Evolutionary conservation across 768 basidiomycete species (phyloP), one percentile per base, ranked within the genome.

Genomic region (Trametes villosa): DNA sequence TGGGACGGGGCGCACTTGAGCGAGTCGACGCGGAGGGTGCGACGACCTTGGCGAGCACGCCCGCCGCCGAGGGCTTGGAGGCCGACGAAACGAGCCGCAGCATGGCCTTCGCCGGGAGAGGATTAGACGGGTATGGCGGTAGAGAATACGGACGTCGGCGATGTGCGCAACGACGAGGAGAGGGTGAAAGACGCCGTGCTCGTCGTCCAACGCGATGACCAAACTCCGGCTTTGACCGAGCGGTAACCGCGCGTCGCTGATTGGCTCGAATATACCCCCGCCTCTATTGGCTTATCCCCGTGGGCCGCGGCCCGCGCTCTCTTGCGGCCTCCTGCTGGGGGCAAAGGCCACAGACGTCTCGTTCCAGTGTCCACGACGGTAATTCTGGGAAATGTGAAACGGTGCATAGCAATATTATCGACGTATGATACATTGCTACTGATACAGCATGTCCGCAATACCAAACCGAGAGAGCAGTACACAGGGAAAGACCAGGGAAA

Each of bases 31-130:
- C 57, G 53, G 77, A 77, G 64, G 67, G 33, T 33, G 75, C 76
- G 63, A 77, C 79, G 67, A 82, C 83, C 73, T 84, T 87, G 74
- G 86, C 86, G 80, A 91, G 82, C 77, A 84, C 79, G 68, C 88
- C 86, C 79, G 83, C 79, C 65, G 86, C 82, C 63, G 86, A 75
- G 61, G 88, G 71, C 62, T 68, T 68, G 46, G 74, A 71, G 62
- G 83, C 74, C 83, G 82, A 74, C 80, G 86, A 83, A 46, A 89
- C 87, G 64, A 90, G 78, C 70, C 89, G 86, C 71, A 89, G 77
- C 89, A 91, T 90, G 61, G 64, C 68, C 66, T 29, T 30, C 56
- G 55, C 49, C 52, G 40, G 34, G 40, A 24, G 47, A 42, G 49
- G 33, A 51, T 45, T 20, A 49, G 29, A 49, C 52, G 46, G 36